Evolutionary conservation across 2,329 filamentous ascomycete genomes (phyloP).

Genomic region (Pseudogymnoascus sp.): DNA sequence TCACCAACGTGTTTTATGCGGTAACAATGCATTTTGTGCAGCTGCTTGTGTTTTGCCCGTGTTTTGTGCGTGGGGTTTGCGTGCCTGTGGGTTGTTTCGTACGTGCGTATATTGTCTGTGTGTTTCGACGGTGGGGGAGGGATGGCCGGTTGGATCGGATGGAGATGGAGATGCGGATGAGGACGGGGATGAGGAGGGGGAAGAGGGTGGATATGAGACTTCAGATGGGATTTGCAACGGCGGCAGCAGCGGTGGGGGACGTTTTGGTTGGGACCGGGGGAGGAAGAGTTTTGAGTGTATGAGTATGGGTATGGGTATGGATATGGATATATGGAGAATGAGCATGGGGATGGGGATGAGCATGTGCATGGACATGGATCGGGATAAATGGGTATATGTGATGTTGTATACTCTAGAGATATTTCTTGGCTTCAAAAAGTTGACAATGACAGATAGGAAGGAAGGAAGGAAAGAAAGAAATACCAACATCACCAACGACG

Average conservation of each 20-base stretch:
- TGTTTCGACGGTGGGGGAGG: background rate
- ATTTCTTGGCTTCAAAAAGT: slow-evolving; percentile 1
- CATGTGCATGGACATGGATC: background rate
- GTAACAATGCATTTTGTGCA: background rate
- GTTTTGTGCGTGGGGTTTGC: background rate
- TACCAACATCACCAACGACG: background rate
- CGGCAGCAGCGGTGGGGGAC: background rate
- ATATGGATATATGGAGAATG: too few relatives aligned
- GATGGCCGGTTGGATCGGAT: background rate
- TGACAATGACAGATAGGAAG: background rate
- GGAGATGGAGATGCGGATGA: background rate
- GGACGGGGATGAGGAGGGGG: background rate
- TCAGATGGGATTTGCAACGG: background rate
- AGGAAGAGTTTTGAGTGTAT: background rate
- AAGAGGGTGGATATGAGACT: background rate
- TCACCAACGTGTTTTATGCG: background rate
- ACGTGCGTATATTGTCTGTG: background rate
- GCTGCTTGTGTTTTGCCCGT: background rate
- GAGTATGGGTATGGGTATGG: background rate
- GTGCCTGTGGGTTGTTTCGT: background rate
- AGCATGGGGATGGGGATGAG: background rate
- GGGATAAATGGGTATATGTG: background rate
- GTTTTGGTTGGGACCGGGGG: background rate
- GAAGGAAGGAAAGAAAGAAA: background rate
- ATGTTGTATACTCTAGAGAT: background rate